These are phyloP conservation scores for Cyberlindnera euphorbiiphila DNA, from an alignment of 805 yeast genomes.

Conservation along the genomic window DNA sequence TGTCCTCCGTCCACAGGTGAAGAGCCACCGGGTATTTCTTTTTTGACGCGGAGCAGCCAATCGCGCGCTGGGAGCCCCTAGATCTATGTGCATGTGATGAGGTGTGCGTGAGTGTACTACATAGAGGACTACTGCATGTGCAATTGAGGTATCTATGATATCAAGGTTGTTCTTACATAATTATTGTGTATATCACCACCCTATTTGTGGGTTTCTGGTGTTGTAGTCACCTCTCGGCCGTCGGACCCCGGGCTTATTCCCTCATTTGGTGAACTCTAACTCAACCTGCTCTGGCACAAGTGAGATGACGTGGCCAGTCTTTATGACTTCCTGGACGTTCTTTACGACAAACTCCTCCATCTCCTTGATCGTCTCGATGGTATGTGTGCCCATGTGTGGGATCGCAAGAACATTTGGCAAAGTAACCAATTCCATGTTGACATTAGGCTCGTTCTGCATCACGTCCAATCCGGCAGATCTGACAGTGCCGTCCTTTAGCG, in stretches of 20 bases:
- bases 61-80: too few species aligned
- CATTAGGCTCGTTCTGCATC: slow-evolving; percentile 70
- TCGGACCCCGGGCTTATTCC: too few species aligned
- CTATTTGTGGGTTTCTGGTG: too few species aligned
- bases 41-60: neutral
- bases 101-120: too few species aligned
- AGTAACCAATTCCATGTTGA: slow-evolving; percentile 54
- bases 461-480: slow-evolving; percentile 73
- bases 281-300: slow-evolving; percentile 74
- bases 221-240: too few species aligned
- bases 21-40: neutral
- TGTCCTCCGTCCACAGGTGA: too few species aligned
- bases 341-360: slow-evolving; percentile 80
- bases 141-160: too few species aligned
- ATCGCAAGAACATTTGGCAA: slow-evolving; percentile 69
- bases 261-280: slow-evolving; percentile 9
- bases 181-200: too few species aligned
- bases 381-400: slow-evolving; percentile 89
- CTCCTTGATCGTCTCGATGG: slow-evolving; percentile 65
- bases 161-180: too few species aligned
- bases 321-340: slow-evolving; percentile 57
- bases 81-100: too few species aligned
- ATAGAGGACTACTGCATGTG: too few species aligned
- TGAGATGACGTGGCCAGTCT: slow-evolving; percentile 64
- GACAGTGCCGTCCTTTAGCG: slow-evolving; percentile 59